These are phyloP conservation scores for Fraxinus velutina DNA, from an alignment of 305 asterid genomes.

Conservation along the genomic window DNA sequence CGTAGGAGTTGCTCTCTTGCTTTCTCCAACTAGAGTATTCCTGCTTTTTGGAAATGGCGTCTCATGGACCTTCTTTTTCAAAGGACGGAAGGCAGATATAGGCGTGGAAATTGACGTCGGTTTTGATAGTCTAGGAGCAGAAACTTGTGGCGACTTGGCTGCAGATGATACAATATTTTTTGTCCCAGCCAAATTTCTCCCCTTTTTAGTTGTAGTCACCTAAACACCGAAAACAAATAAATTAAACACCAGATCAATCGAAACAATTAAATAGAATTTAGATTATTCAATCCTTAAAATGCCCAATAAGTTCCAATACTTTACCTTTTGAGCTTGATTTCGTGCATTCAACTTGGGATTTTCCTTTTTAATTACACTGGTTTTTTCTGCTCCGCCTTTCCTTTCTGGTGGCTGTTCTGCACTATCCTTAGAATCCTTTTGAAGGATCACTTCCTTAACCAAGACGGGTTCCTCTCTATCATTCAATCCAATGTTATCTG, in stretches of 20 bases:
- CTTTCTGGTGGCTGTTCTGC: constrained; percentile 32
- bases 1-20: constrained; percentile 48
- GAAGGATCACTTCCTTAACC: constrained; percentile 32
- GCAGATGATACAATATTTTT: constrained; percentile 48
- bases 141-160: constrained; percentile 42
- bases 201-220: constrained; percentile 52
- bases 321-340: constrained; percentile 52
- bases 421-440: constrained; percentile 24
- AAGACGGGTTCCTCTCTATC: constrained; percentile 29
- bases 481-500: constrained; percentile 24
- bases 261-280: neutral
- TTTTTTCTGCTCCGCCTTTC: constrained; percentile 29
- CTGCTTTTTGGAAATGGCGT: constrained; percentile 39
- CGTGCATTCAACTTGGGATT: constrained; percentile 35
- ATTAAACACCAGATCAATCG: constrained; percentile 11
- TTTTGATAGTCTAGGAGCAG: constrained; percentile 41
- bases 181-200: constrained; percentile 26
- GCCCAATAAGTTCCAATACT: constrained; percentile 10
- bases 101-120: constrained; percentile 35
- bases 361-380: constrained; percentile 32
- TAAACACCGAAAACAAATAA: constrained; percentile 28
- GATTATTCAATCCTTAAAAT: constrained; percentile 15
- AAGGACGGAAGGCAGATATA: constrained; percentile 34
- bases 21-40: constrained; percentile 32
- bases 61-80: constrained; percentile 39